Conservation (phyloP, 169 alveolate species). For the Miamiensis avidus region DNA sequence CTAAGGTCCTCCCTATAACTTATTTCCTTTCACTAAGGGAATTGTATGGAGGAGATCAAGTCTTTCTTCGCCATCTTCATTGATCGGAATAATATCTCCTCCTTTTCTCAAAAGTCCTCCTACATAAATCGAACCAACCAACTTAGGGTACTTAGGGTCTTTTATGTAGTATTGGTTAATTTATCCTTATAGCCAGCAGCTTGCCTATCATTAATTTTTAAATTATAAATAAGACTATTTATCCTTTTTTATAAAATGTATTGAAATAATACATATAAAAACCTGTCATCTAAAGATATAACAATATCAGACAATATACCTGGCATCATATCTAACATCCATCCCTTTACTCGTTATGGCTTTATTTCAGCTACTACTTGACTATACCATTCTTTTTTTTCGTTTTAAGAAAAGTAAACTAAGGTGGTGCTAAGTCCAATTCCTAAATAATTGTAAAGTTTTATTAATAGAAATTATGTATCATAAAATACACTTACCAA, state of each 20-base stretch:
- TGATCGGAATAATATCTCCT: neutral
- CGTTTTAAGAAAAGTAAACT: no score
- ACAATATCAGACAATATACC: conserved; percentile 35
- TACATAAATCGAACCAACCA: conserved; percentile 36
- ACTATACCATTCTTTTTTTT: no score
- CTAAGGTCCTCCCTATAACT: conserved; percentile 29
- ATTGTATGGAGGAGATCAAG: conserved; percentile 3
- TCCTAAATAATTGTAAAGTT: no score
- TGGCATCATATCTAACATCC: conserved; percentile 50
- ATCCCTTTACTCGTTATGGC: conserved; percentile 18
- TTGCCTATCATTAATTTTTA: neutral
- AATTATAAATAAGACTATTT: no score
- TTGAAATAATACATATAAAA: conserved; percentile 20
- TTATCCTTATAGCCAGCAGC: conserved; percentile 50
- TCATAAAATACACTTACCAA: no score
- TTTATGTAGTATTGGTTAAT: conserved; percentile 42
- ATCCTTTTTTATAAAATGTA: no score
- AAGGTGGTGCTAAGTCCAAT: no score
- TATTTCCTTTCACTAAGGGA: conserved; percentile 10
- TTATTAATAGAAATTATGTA: no score
- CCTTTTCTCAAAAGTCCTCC: conserved; percentile 26
- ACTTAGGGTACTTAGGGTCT: conserved; percentile 19
- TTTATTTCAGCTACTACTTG: conserved; percentile 12
- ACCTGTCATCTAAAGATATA: conserved; percentile 36
- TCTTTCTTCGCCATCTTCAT: conserved; percentile 16